A percentile compares a stretch with the other conserved stretches of the same genome.
phyloP scores from a whole-genome alignment of 192 early-diverging fungal species.

The Kickxella alabastrina region DNA sequence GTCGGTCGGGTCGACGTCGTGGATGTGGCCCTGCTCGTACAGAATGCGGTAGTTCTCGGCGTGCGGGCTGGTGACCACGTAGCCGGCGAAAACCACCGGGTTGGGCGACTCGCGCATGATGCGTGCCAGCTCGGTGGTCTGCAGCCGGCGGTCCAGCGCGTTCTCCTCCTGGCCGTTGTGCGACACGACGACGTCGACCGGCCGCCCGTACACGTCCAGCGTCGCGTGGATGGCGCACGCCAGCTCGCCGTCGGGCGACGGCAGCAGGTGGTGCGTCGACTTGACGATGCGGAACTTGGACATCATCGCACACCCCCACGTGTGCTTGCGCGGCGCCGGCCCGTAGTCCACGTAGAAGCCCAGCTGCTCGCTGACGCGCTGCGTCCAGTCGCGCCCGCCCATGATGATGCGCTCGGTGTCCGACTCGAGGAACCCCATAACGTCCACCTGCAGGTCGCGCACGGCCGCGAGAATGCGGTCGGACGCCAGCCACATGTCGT shows the following conservation, averaged over 20 bases:
- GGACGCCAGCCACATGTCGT: conserved; percentile 81
- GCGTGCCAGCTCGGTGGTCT: conserved; percentile 73
- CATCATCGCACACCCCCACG: conserved; percentile 81
- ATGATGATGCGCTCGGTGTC: conserved; percentile 78
- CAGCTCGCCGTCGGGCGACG: conserved; percentile 75
- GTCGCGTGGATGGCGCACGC: conserved; percentile 87
- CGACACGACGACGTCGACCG: conserved; percentile 75
- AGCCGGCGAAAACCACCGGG: conserved; percentile 76
- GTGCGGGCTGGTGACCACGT: conserved; percentile 73
- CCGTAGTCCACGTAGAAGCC: conserved; percentile 78
- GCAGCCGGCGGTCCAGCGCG: conserved; percentile 65
- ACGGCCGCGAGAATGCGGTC: conserved; percentile 67
- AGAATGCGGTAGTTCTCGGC: conserved; percentile 61
- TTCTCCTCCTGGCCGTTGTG: conserved; percentile 84
- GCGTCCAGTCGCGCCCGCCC: conserved; percentile 79
- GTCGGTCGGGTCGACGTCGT: conserved; percentile 74
- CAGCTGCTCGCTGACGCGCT: conserved; percentile 72
- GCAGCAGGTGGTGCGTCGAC: conserved; percentile 71
- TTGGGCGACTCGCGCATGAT: conserved; percentile 72
- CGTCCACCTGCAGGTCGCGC: conserved; percentile 74
- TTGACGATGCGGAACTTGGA: conserved; percentile 80
- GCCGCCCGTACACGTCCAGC: conserved; percentile 72
- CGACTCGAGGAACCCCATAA: conserved; percentile 75
- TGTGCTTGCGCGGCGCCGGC: conserved; percentile 80
- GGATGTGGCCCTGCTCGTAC: conserved; percentile 61